These are phyloP conservation scores for Wickerhamiella sergipiensis DNA, from an alignment of 805 yeast species.

Conservation along the genomic window DNA sequence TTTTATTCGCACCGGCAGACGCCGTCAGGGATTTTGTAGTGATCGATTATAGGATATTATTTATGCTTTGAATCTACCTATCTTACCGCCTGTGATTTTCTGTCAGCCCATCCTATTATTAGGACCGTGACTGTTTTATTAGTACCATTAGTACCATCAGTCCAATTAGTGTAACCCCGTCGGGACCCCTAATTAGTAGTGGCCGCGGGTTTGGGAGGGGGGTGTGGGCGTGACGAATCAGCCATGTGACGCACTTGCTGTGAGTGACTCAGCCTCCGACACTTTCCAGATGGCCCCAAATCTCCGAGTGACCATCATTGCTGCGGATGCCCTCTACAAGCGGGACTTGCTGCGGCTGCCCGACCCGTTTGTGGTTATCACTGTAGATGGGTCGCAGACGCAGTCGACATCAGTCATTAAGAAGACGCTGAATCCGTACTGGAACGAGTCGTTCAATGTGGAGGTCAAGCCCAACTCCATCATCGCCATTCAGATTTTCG, in stretches of 20 bases:
- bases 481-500: slow-evolving; percentile 86
- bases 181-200: too few species aligned
- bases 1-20: neutral
- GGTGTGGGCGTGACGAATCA: neutral
- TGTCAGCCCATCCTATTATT: too few species aligned
- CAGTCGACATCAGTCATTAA: slow-evolving; percentile 88
- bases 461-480: slow-evolving; percentile 39
- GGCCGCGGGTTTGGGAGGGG: too few species aligned
- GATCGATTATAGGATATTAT: too few species aligned
- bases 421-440: slow-evolving; percentile 89
- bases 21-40: neutral
- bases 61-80: neutral
- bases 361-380: slow-evolving; percentile 94
- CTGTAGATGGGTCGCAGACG: slow-evolving; percentile 96
- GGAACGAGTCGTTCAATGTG: slow-evolving; percentile 88
- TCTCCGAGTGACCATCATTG: slow-evolving; percentile 39
- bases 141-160: too few species aligned
- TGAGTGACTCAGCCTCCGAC: neutral
- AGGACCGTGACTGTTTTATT: too few species aligned
- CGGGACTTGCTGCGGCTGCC: slow-evolving; percentile 93
- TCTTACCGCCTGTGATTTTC: too few species aligned
- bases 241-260: neutral
- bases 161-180: too few species aligned
- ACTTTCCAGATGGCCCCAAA: slow-evolving; percentile 9
- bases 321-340: slow-evolving; percentile 91